Base-by-base conservation (phyloP, 208 protist species). In the Borovskyia barvae region DNA sequence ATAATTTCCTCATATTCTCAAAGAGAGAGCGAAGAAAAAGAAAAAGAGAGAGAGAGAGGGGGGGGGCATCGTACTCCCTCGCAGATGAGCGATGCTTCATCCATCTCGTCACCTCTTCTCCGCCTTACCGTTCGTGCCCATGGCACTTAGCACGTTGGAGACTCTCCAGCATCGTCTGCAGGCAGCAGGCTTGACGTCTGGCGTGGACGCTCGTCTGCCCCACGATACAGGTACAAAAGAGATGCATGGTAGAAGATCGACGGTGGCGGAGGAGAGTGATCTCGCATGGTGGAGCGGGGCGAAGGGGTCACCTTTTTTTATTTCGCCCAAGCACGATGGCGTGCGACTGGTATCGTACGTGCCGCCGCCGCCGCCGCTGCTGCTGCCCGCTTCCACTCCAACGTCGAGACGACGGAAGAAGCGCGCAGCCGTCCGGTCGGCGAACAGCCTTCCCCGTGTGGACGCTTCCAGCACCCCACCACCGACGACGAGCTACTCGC, bases 291-390 rank as follows among this genome's bases (percentile, higher is more conserved):
- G 78, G 55, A 66, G 52, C 33, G 14, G 40, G 9, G 26, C 36
- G 15, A 28, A 39, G 19, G 36, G 39, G 4, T 54, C 67, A 24
- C 76, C 75, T 12, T 90, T 93, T 39, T 95, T 95, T 53, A 76
- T 93, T 37, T 95, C 89, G 3, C 89, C 89, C 4, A 95, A 95
- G 72, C 85, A 88, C 59, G 89, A 95, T 48, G 89, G 89, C 14
- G 71, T 95, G 17, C 80, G 89, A 11, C 71, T 95, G 52, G 57
- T 95, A 17, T 81, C 80, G 35, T 92, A 90, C 68, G 71, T 85
- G 28, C 41, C 67, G 17, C 45, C 24, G 36, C 26, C 5, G 29
- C 60, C 4, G 11, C 29, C 11, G 26, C 29, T 32, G 25, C 43
- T 0, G 24, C 25, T 7, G 14, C 20, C 7, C 5, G 37, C 5